Evolutionary conservation across 2,329 filamentous ascomycete species (phyloP).

Genomic region (Colletotrichum kahawae): DNA sequence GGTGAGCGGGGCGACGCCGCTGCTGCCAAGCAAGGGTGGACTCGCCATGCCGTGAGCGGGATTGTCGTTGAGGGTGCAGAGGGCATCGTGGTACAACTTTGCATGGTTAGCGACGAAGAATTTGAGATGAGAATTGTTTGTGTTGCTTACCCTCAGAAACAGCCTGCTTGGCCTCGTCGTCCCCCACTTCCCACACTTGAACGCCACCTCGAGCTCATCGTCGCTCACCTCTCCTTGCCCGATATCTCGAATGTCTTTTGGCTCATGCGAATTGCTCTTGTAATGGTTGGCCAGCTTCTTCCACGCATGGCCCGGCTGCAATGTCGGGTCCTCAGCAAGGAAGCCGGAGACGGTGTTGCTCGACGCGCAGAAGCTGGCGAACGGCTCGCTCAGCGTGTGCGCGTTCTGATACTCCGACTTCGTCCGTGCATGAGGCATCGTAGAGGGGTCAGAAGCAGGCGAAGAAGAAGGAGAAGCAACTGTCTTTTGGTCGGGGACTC

Average conservation of each 20-base stretch:
- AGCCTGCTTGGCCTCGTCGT: not conserved
- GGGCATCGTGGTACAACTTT: not conserved
- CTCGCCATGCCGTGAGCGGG: constrained; percentile 53
- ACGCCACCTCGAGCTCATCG: not conserved
- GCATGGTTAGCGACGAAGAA: not conserved
- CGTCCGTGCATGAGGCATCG: not conserved
- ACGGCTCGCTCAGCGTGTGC: not conserved
- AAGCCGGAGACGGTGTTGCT: not conserved
- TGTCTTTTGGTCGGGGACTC: not conserved
- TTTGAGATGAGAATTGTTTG: not conserved
- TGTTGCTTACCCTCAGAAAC: not conserved
- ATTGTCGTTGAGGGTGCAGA: not conserved
- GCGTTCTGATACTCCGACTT: not conserved
- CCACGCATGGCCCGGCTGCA: not conserved
- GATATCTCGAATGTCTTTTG: not conserved
- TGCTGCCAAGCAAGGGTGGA: constrained; percentile 55
- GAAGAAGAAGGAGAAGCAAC: not conserved
- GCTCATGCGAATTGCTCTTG: not conserved
- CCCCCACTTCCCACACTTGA: not conserved
- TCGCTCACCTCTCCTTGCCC: not conserved
- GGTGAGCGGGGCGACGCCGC: constrained; percentile 70
- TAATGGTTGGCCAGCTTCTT: not conserved
- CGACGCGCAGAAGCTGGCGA: not conserved
- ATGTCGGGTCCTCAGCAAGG: not conserved
- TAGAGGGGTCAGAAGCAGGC: not conserved